phyloP scores from a whole-genome alignment of 73 alveolate genomes.

The Paramecium octaurelia region DNA sequence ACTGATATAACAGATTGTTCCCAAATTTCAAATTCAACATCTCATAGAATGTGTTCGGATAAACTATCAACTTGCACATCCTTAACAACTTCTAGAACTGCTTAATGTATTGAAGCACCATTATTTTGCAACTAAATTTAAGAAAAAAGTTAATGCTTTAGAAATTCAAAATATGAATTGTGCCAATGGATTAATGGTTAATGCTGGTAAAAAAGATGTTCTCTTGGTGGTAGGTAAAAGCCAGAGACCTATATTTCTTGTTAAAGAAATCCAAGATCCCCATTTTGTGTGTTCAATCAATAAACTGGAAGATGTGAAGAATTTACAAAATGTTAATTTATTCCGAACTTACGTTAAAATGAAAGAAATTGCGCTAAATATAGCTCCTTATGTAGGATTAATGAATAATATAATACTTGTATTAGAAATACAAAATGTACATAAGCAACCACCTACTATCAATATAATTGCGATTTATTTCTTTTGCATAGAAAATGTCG shows the following conservation, averaged over 20 bases:
- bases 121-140: neutral
- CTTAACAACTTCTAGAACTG: neutral
- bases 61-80: neutral
- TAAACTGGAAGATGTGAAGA: neutral
- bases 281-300: neutral
- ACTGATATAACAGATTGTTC: neutral
- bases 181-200: neutral
- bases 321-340: neutral
- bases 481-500: neutral
- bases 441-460: neutral
- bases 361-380: neutral
- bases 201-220: neutral
- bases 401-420: neutral
- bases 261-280: neutral
- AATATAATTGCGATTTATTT: neutral
- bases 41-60: neutral
- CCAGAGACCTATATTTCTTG: neutral
- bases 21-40: neutral
- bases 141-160: neutral
- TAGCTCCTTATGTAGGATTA: neutral
- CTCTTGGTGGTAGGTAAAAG: no score
- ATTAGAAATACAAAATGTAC: neutral
- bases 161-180: neutral
- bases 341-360: neutral
- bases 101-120: neutral